phyloP scores from a whole-genome alignment of 257 asterid species.

The Gentiana macrophylla region DNA sequence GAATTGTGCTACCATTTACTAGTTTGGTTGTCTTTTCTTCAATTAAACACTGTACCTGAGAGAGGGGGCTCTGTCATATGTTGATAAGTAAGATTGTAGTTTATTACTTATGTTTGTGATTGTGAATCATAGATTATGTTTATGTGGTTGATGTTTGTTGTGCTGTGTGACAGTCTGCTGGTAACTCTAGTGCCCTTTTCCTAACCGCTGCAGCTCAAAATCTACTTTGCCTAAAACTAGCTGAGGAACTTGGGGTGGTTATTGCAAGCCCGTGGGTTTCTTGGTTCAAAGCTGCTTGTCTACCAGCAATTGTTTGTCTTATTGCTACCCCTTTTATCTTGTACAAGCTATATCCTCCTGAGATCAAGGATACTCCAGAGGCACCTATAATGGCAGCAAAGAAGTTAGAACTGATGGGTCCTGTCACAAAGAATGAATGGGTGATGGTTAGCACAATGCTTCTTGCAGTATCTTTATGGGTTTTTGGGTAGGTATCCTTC shows the following conservation, averaged over 20 bases:
- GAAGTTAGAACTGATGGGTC: constrained; percentile 71
- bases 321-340: constrained; percentile 66
- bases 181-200: constrained; percentile 98
- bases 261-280: constrained; percentile 83
- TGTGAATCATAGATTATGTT: too few species aligned
- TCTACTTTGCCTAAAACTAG: constrained; percentile 86
- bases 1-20: too few species aligned
- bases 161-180: constrained; percentile 64
- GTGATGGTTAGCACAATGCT: constrained; percentile 90
- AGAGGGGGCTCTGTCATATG: too few species aligned
- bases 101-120: too few species aligned
- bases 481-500: constrained; percentile 54
- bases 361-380: constrained; percentile 86
- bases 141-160: constrained; percentile 1
- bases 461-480: constrained; percentile 94
- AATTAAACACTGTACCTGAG: too few species aligned
- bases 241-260: constrained; percentile 92
- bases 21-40: too few species aligned
- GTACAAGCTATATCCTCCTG: constrained; percentile 92
- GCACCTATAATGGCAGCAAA: constrained; percentile 91
- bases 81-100: too few species aligned
- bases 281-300: constrained; percentile 95
- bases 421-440: constrained; percentile 80
- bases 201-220: constrained; percentile 99
- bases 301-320: constrained; percentile 78